Base-by-base conservation (phyloP, 306 rosid species). In the Malus sieversii region DNA sequence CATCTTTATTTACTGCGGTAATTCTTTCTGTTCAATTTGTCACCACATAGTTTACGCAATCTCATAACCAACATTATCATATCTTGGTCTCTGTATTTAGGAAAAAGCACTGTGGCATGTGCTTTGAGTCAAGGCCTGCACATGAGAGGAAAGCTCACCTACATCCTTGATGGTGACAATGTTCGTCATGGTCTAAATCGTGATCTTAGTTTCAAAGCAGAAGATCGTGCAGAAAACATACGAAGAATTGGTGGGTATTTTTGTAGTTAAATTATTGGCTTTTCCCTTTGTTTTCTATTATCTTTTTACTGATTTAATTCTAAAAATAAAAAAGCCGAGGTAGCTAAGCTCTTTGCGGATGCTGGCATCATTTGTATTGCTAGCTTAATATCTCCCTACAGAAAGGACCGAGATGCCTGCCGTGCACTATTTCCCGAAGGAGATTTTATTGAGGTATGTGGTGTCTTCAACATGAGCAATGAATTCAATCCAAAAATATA, bases 341-440 rank as follows among this genome's bases (percentile, higher is more conserved):
- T 95, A 44, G 97, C 99, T 77, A 95, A 90, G 88, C 93, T 95
- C 53, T 89, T 95, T 83, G 97, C 99, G 53, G 99, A 95, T 92
- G 93, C 99, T 70, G 97, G 99, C 73, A 62, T 89, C 77, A 92
- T 95, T 84, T 92, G 99, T 85, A 88, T 92, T 78, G 86, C 97
- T 65, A 90, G 99, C 77, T 86, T 95, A 80, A 95, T 95, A 84
- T 92, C 99, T 72, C 99, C 99, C 40, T 95, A 90, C 84, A 86
- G 67, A 82, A 90, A 81, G 81, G 97, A 95, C 71, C 86, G 99
- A 88, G 97, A 87, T 77, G 91, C 93, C 58, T 95, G 99, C 74
- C 93, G 99, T 83, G 91, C 88, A 30, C 79, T 95, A 20, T 81
- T 92, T 74, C 89, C 97, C 6, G 81, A 92, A 75, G 93, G 97